phyloP scores from a whole-genome alignment of 2,329 filamentous ascomycete species.

The Colletotrichum sp. region DNA sequence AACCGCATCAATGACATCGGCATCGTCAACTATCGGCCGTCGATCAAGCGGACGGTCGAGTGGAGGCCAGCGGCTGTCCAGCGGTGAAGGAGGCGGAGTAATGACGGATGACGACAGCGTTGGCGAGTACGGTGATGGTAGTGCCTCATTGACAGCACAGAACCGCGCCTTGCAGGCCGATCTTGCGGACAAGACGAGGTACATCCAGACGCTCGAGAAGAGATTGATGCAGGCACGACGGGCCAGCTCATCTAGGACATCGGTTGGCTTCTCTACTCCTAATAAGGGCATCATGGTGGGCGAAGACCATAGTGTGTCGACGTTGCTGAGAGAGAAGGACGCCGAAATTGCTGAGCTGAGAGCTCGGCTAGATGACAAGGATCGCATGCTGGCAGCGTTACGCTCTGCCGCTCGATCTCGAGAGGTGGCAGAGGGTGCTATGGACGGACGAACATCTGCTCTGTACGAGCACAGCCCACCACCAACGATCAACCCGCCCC shows the following conservation, averaged over 20 bases:
- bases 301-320: constrained; percentile 77
- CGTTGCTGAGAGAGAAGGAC: constrained; percentile 85
- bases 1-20: constrained; percentile 71
- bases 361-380: constrained; percentile 89
- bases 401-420: constrained; percentile 85
- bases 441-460: constrained; percentile 29
- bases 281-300: constrained; percentile 72
- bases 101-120: constrained; percentile 70
- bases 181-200: constrained; percentile 94
- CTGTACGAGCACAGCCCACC: constrained; percentile 24
- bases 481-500: constrained; percentile 16
- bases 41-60: constrained; percentile 55
- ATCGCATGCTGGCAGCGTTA: constrained; percentile 88
- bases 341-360: constrained; percentile 91
- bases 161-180: constrained; percentile 94
- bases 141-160: constrained; percentile 81
- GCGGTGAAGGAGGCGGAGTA: constrained; percentile 41
- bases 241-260: constrained; percentile 87
- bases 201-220: constrained; percentile 93
- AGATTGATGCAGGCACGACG: constrained; percentile 87
- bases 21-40: constrained; percentile 62
- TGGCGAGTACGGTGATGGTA: constrained; percentile 87
- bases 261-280: constrained; percentile 69
- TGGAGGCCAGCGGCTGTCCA: constrained; percentile 48
- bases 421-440: constrained; percentile 71